Evolutionary conservation across 106 monocot species (phyloP).

Genomic region (Dendrobium chrysotoxum): DNA sequence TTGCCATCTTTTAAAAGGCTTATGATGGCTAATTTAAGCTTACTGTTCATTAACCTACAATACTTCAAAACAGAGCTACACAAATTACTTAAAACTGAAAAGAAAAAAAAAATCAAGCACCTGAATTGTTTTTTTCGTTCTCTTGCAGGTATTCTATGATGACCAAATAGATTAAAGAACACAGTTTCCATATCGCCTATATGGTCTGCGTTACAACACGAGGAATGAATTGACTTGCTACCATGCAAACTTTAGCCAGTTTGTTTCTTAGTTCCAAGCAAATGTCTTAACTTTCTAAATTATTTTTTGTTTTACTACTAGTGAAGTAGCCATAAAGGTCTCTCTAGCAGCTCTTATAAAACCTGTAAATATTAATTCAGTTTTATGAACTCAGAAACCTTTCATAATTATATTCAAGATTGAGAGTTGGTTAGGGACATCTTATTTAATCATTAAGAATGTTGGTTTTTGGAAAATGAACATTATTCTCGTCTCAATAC

Average conservation of each 20-base stretch:
- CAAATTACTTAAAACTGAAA: no score
- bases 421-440: no score
- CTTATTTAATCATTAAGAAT: no score
- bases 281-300: not conserved
- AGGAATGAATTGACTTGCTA: not conserved
- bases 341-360: no score
- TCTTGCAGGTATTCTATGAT: not conserved
- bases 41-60: not conserved
- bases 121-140: not conserved
- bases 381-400: no score
- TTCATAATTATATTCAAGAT: no score
- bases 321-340: no score
- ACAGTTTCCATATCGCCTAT: not conserved
- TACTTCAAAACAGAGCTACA: not conserved
- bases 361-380: no score
- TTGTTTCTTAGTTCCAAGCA: not conserved
- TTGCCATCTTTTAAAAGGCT: not conserved
- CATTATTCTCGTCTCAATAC: no score
- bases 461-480: no score
- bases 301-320: not conserved
- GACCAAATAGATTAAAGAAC: not conserved
- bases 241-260: not conserved
- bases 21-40: not conserved
- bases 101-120: no score
- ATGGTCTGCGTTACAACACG: not conserved